Evolutionary conservation across 305 asterid genomes (phyloP), one percentile per base, ranked within the genome.

Genomic region (Rubia peregrina): DNA sequence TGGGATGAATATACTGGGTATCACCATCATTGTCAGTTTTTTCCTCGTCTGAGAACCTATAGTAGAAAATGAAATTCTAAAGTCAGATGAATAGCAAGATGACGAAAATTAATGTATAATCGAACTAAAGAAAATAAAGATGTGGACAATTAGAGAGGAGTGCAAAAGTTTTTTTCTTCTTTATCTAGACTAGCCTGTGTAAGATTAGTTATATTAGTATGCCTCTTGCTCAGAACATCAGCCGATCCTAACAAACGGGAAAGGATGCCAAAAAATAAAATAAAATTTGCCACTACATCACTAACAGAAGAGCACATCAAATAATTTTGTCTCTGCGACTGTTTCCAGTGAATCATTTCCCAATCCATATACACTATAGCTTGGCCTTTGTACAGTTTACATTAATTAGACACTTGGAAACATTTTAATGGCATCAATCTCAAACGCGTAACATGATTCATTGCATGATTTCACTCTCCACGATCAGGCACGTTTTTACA

Each of bases 1-100:
- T 11, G 97, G 99, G 61, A 95, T 77, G 80, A 95, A 95, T 74
- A 95, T 95, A 84, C 98, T 95, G 69, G 98, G 99, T 77, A 95
- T 91, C 40, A 90, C 96, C 85, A 91, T 85, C 98, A 91, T 89
- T 11, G 96, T 84, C 76, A 91, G 86, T 83, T 91, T 95, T 83
- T 85, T 91, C 78, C 95, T 88, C 84, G 86, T 85, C 81, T 81
- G 85, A 46, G 77, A 85, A 67, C 91, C 97, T 89, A 80, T 61
- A 71, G 68, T n/a, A 53, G 19, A 61, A 77, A 77, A 61, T 11
- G 13, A 75, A 68, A 53, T 68, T 46, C 3, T 73, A 51, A 73
- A 70, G 67, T 69, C 74, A 61, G 77, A 66, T 56, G 71, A 55
- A 53, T 22, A 22, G 61, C 43, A 41, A 49, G 22, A 49, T 4